Evolutionary conservation across 306 rosid species (phyloP).

Genomic region (Vachellia collinsii): DNA sequence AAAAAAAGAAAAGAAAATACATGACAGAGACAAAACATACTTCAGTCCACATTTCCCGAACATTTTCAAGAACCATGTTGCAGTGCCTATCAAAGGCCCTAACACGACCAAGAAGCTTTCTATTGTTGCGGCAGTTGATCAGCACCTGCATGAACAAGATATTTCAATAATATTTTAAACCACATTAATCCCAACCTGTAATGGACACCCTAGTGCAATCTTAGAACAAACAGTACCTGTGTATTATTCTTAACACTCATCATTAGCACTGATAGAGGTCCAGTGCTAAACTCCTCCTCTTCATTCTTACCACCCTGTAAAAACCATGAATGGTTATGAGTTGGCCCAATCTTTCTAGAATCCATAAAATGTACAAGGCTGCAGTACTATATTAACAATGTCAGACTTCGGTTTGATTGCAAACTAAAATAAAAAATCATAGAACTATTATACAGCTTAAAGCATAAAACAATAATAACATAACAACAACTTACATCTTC

Average conservation of each 20-base stretch:
- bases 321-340: background rate
- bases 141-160: conserved; percentile 56
- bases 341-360: background rate
- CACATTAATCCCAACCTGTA: background rate
- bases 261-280: conserved; percentile 90
- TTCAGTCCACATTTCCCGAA: conserved; percentile 99
- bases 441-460: background rate
- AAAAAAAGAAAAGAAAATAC: background rate
- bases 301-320: conserved; percentile 61
- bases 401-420: background rate
- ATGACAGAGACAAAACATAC: conserved; percentile 40
- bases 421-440: background rate
- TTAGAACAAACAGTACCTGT: conserved; percentile 54
- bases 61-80: conserved; percentile 98
- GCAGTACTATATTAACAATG: background rate
- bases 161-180: background rate
- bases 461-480: background rate
- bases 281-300: conserved; percentile 94
- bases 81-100: conserved; percentile 96
- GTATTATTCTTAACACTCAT: conserved; percentile 94
- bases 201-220: background rate
- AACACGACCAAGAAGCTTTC: conserved; percentile 86
- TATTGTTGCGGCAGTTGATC: conserved; percentile 87
- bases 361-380: background rate
- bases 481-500: conserved; percentile 72